Percentiles rank a stretch among this genome's conserved stretches.
Evolutionary conservation across 192 early-diverging fungal species (phyloP).

Genomic region (Coemansia furcata): DNA sequence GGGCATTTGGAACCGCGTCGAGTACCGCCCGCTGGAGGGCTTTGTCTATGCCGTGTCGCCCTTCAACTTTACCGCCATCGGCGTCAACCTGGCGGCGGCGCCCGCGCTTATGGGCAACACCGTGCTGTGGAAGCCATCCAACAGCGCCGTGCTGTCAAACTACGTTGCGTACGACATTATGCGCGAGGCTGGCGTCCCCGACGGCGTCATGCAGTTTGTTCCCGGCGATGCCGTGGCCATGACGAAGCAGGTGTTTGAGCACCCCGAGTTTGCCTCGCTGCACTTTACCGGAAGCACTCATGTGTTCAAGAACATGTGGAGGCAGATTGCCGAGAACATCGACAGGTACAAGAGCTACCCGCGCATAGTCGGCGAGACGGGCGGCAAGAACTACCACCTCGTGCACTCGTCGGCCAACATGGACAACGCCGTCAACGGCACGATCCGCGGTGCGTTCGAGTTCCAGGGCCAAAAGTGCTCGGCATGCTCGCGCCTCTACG

Average conservation of each 20-base stretch:
- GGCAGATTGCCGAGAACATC: slow-evolving; percentile 87
- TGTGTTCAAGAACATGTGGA: slow-evolving; percentile 94
- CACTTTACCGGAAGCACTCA: slow-evolving; percentile 94
- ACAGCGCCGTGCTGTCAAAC: slow-evolving; percentile 83
- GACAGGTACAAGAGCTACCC: slow-evolving; percentile 90
- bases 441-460: slow-evolving; percentile 92
- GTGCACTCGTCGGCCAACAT: slow-evolving; percentile 76
- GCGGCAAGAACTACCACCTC: slow-evolving; percentile 99
- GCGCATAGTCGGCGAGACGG: slow-evolving; percentile 97
- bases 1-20: slow-evolving; percentile 89
- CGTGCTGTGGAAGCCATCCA: slow-evolving; percentile 96
- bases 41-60: slow-evolving; percentile 97
- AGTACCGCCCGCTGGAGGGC: slow-evolving; percentile 97
- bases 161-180: slow-evolving; percentile 88
- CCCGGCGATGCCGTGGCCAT: slow-evolving; percentile 86
- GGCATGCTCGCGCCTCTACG: slow-evolving; percentile 88
- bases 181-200: slow-evolving; percentile 93
- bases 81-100: slow-evolving; percentile 88
- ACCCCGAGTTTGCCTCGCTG: slow-evolving; percentile 92
- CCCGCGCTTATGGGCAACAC: slow-evolving; percentile 98
- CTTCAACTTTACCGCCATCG: slow-evolving; percentile 99
- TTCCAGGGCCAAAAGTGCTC: slow-evolving; percentile 99
- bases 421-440: slow-evolving; percentile 78
- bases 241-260: slow-evolving; percentile 73
- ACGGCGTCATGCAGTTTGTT: slow-evolving; percentile 96